Conservation (phyloP, 352 stramenopile genomes). For the Phytophthora capsici region DNA sequence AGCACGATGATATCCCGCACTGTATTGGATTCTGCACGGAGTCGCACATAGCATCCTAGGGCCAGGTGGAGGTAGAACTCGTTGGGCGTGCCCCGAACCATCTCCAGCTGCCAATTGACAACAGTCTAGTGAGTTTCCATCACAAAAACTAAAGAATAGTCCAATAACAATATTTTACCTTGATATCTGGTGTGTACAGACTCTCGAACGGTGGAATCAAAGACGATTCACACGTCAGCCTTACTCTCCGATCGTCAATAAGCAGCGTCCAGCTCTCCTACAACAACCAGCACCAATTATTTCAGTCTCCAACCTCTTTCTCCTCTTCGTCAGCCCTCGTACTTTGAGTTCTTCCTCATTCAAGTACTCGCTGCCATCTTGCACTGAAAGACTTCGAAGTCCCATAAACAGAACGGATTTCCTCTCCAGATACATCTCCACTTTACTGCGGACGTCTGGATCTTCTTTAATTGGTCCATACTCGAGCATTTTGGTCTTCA, state of each 20-base stretch:
- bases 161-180: constrained; percentile 34
- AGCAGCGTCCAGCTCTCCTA: constrained; percentile 87
- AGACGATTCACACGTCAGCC: constrained; percentile 84
- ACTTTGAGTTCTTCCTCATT: constrained; percentile 70
- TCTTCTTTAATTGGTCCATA: constrained; percentile 86
- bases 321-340: constrained; percentile 19
- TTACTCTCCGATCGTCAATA: constrained; percentile 78
- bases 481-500: constrained; percentile 85
- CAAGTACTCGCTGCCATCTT: constrained; percentile 64
- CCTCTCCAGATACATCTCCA: constrained; percentile 86
- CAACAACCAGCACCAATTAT: constrained; percentile 6
- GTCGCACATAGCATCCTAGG: constrained; percentile 62
- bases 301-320: constrained; percentile 4
- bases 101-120: constrained; percentile 52
- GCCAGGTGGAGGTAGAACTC: constrained; percentile 73
- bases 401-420: constrained; percentile 86
- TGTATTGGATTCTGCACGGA: constrained; percentile 78
- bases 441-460: constrained; percentile 82
- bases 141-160: neutral
- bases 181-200: constrained; percentile 74
- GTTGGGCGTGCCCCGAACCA: constrained; percentile 59
- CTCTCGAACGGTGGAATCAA: constrained; percentile 81
- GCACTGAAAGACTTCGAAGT: constrained; percentile 56
- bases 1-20: constrained; percentile 86
- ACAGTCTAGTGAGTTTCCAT: constrained; percentile 16